Evolutionary conservation across 1,139 yeast species (phyloP).

Genomic region (Nakaseomyces sp.): DNA sequence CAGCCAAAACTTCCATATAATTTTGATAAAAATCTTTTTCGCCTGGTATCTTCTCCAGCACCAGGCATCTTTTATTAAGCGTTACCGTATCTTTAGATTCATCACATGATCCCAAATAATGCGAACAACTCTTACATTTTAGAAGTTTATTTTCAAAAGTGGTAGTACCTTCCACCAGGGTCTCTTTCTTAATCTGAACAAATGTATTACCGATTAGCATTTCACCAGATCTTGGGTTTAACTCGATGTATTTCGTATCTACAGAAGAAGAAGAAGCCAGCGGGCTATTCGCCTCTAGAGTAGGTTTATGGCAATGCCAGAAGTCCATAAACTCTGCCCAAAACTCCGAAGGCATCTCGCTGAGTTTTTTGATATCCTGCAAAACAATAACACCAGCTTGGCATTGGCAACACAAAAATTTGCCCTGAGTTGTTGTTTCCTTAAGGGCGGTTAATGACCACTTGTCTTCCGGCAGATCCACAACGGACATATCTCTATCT

Average conservation of each 20-base stretch:
- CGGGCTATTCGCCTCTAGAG: constrained; percentile 19
- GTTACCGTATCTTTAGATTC: not conserved
- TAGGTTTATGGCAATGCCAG: constrained; percentile 97
- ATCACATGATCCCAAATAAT: not conserved
- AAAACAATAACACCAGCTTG: constrained; percentile 11
- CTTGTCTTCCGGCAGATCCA: constrained; percentile 1
- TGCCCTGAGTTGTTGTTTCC: not conserved
- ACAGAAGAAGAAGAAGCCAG: too few relatives aligned
- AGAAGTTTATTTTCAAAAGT: not conserved
- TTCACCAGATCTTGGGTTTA: constrained; percentile 21
- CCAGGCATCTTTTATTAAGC: constrained; percentile 22
- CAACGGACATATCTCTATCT: not conserved
- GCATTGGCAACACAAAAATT: constrained; percentile 18
- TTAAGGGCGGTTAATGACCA: not conserved
- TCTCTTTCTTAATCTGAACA: constrained; percentile 14
- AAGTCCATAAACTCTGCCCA: constrained; percentile 97
- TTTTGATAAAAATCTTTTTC: not conserved
- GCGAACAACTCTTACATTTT: not conserved
- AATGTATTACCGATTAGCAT: constrained; percentile 24
- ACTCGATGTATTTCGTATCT: constrained; percentile 11
- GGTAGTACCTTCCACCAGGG: constrained; percentile 9
- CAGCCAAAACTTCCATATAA: not conserved
- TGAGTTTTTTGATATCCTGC: too few relatives aligned
- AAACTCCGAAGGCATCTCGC: constrained; percentile 79
- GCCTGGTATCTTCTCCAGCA: constrained; percentile 5